phyloP scores from a whole-genome alignment of 805 yeast genomes.

The Candida ponderosae region DNA sequence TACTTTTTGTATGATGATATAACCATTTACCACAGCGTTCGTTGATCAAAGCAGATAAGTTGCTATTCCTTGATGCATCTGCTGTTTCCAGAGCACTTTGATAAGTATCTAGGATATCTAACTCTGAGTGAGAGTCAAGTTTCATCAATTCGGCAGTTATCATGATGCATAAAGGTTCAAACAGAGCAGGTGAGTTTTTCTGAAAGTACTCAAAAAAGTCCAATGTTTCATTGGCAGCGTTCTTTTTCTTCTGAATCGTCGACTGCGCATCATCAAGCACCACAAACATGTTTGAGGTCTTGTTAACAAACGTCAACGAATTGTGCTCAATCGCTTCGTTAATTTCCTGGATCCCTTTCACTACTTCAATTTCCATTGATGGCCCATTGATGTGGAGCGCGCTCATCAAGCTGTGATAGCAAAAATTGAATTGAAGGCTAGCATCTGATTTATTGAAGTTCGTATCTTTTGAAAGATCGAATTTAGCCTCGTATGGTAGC shows the following conservation, averaged over 20 bases:
- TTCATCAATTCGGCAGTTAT: slow-evolving; percentile 26
- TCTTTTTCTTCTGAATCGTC: neutral
- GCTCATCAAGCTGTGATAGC: slow-evolving; percentile 3
- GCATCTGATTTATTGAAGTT: neutral
- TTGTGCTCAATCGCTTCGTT: neutral
- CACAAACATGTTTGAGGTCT: neutral
- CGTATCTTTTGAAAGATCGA: slow-evolving; percentile 6
- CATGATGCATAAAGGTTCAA: slow-evolving; percentile 28
- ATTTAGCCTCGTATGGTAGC: slow-evolving; percentile 12
- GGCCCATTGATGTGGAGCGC: no score
- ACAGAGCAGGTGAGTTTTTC: slow-evolving; percentile 12
- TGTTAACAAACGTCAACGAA: neutral
- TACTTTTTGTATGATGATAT: slow-evolving; percentile 8
- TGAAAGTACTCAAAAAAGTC: neutral
- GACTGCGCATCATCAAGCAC: neutral
- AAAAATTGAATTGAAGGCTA: slow-evolving; percentile 8
- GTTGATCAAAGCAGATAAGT: slow-evolving; percentile 32
- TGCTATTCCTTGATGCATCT: slow-evolving; percentile 19
- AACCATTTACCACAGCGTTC: slow-evolving; percentile 35
- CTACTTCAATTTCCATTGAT: no score
- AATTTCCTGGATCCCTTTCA: no score
- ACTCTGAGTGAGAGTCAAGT: slow-evolving; percentile 18
- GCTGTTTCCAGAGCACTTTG: slow-evolving; percentile 38
- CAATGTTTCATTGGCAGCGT: neutral
- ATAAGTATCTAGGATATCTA: slow-evolving; percentile 35